Conservation (phyloP, 441 rosid species). For the Adansonia rubrostipa region DNA sequence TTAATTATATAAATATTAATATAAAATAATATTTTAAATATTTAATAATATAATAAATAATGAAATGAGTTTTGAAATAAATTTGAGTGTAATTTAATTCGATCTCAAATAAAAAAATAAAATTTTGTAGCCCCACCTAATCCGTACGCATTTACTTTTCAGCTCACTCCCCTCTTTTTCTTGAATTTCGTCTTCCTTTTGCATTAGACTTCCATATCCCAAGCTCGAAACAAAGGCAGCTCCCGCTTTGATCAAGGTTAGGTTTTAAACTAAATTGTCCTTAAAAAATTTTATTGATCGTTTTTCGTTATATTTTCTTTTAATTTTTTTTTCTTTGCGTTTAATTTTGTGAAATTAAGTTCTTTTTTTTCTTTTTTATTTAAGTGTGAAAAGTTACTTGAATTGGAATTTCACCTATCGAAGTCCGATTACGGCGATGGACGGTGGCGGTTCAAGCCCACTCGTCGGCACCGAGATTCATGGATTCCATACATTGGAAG, state of each 20-base stretch:
- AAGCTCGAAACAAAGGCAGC: background rate
- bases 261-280: background rate
- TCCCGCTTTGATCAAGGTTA: background rate
- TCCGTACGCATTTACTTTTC: background rate
- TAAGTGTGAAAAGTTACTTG: background rate
- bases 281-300: background rate
- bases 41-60: no score
- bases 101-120: no score
- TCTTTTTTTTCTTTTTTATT: background rate
- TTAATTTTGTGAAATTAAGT: background rate
- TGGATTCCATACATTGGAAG: constrained; percentile 81
- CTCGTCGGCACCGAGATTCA: constrained; percentile 87
- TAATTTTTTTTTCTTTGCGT: constrained; percentile 2
- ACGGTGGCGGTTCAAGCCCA: constrained; percentile 35
- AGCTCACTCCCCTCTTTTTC: background rate
- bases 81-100: no score
- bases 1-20: no score
- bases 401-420: background rate
- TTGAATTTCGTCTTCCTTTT: background rate
- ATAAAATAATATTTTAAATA: no score
- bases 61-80: no score
- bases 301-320: background rate
- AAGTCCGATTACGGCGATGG: constrained; percentile 40
- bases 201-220: background rate
- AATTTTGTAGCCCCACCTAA: no score